Base-by-base conservation (phyloP, 352 stramenopile genomes). In the Phytophthora europaea region DNA sequence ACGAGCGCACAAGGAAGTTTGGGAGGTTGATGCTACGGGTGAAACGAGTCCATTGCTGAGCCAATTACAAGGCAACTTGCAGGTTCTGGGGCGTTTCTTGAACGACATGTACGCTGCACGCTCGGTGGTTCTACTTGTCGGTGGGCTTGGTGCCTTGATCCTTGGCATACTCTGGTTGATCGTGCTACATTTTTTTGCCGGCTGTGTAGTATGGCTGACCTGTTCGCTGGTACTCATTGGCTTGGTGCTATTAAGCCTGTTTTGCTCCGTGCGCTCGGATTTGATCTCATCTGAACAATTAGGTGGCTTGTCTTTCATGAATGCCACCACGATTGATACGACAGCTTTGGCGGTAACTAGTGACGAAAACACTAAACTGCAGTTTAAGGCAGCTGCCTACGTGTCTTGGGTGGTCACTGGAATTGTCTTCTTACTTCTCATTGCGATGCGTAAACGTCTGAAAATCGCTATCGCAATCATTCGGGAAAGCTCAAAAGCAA, bases 181-280 rank as follows among this genome's bases (percentile, higher is more conserved):
- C 10, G 68, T 94, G 38, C 65, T 97, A n/a, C 87, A 92, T 61
- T 92, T 91, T 66, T 93, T 93, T 45, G 86, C 87, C 4, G 83
- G 83, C 2, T 88, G 78, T 57, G 86, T 95, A 36, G 85, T 97
- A n/a, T 95, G 88, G 88, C 67, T 93, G 51, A 94, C 86, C 12
- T 93, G 92, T 62, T 71, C 84, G 62, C 73, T 90, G 12, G 81
- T 94, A 28, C 55, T 96, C 10, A 38, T 86, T 43, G 73, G 78
- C n/a, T 76, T 95, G 6, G 50, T 94, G 8, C 55, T 94, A 38
- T 70, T 94, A 69, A 95, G 82, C 31, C 54, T 94, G n/a, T 91
- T 94, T 60, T 94, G 87, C 71, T 94, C 91, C 20, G 79, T 90
- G 43, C 76, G 87, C 23, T 77, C 84, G 3, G 90, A 88, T 0